Percentiles rank a stretch among this genome's conserved stretches.
These are phyloP conservation scores for Chrysochromulina tobinii DNA, from an alignment of 78 protist species.

Conservation along the genomic window DNA sequence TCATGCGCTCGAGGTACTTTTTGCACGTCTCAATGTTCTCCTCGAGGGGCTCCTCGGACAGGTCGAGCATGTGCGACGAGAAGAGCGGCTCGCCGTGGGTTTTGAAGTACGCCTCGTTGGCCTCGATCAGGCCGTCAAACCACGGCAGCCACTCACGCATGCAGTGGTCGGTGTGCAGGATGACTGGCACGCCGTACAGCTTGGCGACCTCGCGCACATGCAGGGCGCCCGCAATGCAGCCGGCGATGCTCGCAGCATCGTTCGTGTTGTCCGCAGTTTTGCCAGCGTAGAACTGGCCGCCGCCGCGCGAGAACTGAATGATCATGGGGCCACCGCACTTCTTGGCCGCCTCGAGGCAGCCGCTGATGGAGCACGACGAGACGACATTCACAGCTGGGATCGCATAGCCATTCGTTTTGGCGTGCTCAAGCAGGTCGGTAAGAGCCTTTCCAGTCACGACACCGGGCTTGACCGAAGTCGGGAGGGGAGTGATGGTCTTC, in stretches of 20 bases:
- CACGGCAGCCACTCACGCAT: constrained; percentile 69
- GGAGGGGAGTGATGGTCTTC: neutral
- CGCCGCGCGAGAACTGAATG: constrained; percentile 70
- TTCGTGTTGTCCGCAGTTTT: constrained; percentile 47
- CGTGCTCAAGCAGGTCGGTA: constrained; percentile 36
- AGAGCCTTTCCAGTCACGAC: constrained; percentile 48
- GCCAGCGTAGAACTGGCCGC: constrained; percentile 73
- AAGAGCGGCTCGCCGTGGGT: constrained; percentile 70
- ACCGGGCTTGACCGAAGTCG: constrained; percentile 41
- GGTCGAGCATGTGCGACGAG: constrained; percentile 77
- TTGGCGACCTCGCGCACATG: constrained; percentile 72
- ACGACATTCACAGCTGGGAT: constrained; percentile 73
- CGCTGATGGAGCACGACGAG: constrained; percentile 54
- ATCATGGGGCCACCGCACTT: constrained; percentile 60
- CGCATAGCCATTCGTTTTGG: constrained; percentile 50
- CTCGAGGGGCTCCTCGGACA: constrained; percentile 69
- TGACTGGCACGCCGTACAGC: constrained; percentile 71
- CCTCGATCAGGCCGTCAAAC: constrained; percentile 69
- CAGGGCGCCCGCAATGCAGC: constrained; percentile 62
- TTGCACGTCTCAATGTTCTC: constrained; percentile 55
- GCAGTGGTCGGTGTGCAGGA: constrained; percentile 81
- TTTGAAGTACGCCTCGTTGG: constrained; percentile 68
- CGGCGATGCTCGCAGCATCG: constrained; percentile 65
- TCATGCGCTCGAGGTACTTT: constrained; percentile 63
- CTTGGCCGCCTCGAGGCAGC: constrained; percentile 65